These are phyloP conservation scores for Mycosphaerelloides madeirae DNA, from an alignment of 2,329 filamentous ascomycete genomes.

Conservation along the genomic window DNA sequence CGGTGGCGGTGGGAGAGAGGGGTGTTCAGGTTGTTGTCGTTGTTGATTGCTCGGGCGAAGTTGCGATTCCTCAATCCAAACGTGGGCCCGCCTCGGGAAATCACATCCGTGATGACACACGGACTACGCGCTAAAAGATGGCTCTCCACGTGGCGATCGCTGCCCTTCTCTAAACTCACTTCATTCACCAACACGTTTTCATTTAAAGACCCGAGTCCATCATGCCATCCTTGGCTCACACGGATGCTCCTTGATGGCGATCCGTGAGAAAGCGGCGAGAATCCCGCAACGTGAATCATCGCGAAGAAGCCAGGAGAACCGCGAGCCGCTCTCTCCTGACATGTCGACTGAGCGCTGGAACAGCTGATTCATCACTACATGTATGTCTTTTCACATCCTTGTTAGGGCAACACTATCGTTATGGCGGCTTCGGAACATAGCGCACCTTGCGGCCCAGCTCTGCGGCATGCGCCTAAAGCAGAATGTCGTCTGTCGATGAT, in stretches of 20 bases:
- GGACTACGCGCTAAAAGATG: background rate
- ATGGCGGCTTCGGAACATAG: background rate
- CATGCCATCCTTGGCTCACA: too few relatives aligned
- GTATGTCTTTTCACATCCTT: constrained; percentile 2
- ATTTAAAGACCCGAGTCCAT: too few relatives aligned
- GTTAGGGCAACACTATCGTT: background rate
- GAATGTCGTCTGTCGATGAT: background rate
- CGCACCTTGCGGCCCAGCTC: background rate
- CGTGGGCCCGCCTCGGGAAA: background rate
- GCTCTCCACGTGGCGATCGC: background rate
- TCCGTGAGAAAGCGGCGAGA: too few relatives aligned
- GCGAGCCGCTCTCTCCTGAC: background rate
- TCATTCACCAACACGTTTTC: too few relatives aligned
- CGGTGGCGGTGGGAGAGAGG: background rate
- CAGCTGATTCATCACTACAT: background rate
- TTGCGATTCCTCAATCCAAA: background rate
- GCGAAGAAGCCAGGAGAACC: too few relatives aligned
- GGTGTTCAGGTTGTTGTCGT: too few relatives aligned
- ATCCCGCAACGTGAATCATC: too few relatives aligned
- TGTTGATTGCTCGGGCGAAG: background rate
- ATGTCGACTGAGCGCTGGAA: background rate
- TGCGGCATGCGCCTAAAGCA: constrained; percentile 2
- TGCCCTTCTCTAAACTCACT: background rate
- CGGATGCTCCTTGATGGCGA: too few relatives aligned
- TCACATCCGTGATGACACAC: background rate